Evolutionary conservation across 2,329 filamentous ascomycete genomes (phyloP), one percentile per base, ranked within the genome.

Genomic region (Chaetomium sp.): DNA sequence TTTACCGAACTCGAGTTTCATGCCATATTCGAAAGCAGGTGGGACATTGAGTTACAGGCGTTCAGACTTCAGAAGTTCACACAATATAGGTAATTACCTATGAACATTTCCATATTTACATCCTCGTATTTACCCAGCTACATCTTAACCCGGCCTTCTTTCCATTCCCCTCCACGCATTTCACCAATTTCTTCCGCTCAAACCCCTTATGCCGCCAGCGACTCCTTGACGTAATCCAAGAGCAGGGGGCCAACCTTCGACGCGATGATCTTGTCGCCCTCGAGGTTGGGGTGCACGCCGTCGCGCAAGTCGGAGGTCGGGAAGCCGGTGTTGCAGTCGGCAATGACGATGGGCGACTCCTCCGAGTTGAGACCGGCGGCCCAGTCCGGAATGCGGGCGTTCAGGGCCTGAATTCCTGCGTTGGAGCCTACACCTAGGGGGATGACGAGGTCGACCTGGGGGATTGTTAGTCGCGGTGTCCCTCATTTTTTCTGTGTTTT

Each of bases 261-360:
- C 0, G 69, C 70, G 38, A 73, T 71, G 51, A 70, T 55, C 37
- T 61, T 61, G 53, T 73, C 71, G 7, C 71, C 71, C 4, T 61
- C 61, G 0, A 66, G 63, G 57, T 71, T 72, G 1, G 73, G 72
- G 56, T 76, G 72, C 8, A 76, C 68, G 9, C 72, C 72, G 57
- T 76, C 74, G 8, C 68, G 62, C 44, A 72, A 59, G 50, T 69
- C 65, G 4, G 61, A 61, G 8, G 60, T 66, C 7, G 66, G 62
- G 56, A 68, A 73, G 4, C 70, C 72, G 1, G 64, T 67, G 41
- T 68, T 65, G 48, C 69, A 70, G 61, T 76, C 73, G 33, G 70
- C 71, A 35, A 76, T 63, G 32, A 66, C 62, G 45, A 76, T 71
- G 19, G 73, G 73, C 7, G 71, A 73, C 12, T 69, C 66, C 0